A percentile compares a stretch with the other conserved stretches of the same genome.
phyloP scores from a whole-genome alignment of 768 basidiomycete species.

The Lentinus brumalis region DNA sequence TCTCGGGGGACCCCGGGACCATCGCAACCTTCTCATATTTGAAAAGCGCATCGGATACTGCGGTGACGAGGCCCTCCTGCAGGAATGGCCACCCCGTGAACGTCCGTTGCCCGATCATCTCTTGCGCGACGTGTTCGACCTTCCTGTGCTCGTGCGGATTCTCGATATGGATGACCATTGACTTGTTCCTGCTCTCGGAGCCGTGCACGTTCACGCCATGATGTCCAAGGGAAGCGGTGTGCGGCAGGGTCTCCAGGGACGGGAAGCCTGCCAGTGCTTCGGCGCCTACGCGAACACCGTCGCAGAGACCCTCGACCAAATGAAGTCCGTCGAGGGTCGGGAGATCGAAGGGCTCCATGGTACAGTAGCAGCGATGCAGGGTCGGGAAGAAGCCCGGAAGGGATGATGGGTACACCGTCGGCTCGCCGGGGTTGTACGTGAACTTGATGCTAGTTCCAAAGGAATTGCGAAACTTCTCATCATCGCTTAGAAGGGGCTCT shows the following conservation, averaged over 20 bases:
- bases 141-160: constrained; percentile 71
- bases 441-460: constrained; percentile 85
- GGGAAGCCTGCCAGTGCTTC: constrained; percentile 95
- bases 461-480: constrained; percentile 75
- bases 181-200: constrained; percentile 87
- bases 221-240: constrained; percentile 72
- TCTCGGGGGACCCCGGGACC: constrained; percentile 49
- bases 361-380: constrained; percentile 76
- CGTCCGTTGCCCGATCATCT: constrained; percentile 73
- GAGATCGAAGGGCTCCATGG: constrained; percentile 81
- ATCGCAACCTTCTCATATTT: constrained; percentile 75
- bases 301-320: constrained; percentile 82
- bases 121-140: constrained; percentile 70
- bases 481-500: constrained; percentile 73
- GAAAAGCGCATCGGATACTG: constrained; percentile 85
- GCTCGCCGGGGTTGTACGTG: constrained; percentile 60
- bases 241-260: constrained; percentile 86
- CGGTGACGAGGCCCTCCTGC: constrained; percentile 86
- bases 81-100: constrained; percentile 95
- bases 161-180: constrained; percentile 86
- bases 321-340: constrained; percentile 87
- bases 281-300: constrained; percentile 85
- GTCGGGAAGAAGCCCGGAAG: constrained; percentile 95
- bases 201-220: constrained; percentile 96
- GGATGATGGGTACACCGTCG: constrained; percentile 84